Evolutionary conservation across 2,329 filamentous ascomycete species (phyloP).

Genomic region (Phaeosphaeria sp.): DNA sequence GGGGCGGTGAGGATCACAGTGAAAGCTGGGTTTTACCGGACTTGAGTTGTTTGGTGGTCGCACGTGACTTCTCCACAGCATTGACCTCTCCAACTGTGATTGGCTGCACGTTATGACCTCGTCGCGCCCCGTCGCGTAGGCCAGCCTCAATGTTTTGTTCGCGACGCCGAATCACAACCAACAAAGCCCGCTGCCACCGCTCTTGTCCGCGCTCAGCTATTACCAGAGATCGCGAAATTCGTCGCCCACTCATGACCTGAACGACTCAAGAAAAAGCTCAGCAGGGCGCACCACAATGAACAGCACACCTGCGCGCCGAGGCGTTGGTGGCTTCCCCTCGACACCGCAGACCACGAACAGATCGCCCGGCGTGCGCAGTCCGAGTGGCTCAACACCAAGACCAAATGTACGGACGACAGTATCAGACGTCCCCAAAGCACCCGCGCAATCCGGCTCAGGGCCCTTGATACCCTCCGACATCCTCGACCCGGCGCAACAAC

Average conservation of each 20-base stretch:
- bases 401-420: slow-evolving; percentile 45
- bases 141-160: slow-evolving; percentile 37
- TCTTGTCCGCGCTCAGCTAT: neutral
- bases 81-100: slow-evolving; percentile 29
- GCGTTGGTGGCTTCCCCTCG: slow-evolving; percentile 77
- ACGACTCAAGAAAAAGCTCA: slow-evolving; percentile 16
- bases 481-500: slow-evolving; percentile 88
- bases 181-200: neutral
- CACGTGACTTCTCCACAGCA: slow-evolving; percentile 10
- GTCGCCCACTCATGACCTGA: slow-evolving; percentile 23
- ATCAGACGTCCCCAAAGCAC: slow-evolving; percentile 39
- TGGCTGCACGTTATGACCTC: slow-evolving; percentile 28
- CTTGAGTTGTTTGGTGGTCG: neutral
- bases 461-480: slow-evolving; percentile 83
- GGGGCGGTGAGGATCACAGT: slow-evolving; percentile 10
- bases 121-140: slow-evolving; percentile 32
- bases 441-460: slow-evolving; percentile 34
- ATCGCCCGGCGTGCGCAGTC: slow-evolving; percentile 34
- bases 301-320: slow-evolving; percentile 76
- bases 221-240: slow-evolving; percentile 9
- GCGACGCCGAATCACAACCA: slow-evolving; percentile 10
- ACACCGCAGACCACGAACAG: slow-evolving; percentile 66
- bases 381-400: slow-evolving; percentile 30
- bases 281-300: slow-evolving; percentile 71
- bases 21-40: neutral